Conservation (phyloP, 768 basidiomycete species). For the Lactarius hatsudake region DNA sequence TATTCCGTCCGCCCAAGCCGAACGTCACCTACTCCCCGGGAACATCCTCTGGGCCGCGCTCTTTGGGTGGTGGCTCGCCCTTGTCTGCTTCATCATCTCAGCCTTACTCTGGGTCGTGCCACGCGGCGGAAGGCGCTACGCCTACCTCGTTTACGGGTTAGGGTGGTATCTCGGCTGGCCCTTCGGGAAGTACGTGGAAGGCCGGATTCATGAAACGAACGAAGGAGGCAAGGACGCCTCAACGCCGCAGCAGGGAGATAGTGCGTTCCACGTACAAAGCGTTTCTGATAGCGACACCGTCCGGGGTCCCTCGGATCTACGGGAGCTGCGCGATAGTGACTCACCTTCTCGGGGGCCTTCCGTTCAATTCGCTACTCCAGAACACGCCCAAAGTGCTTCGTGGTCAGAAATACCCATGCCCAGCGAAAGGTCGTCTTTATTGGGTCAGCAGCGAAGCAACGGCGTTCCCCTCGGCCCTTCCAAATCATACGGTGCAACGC, state of each 20-base stretch:
- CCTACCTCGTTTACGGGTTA: constrained; percentile 83
- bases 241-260: constrained; percentile 39
- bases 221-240: constrained; percentile 40
- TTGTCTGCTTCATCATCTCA: constrained; percentile 66
- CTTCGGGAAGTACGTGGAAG: constrained; percentile 98
- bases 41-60: constrained; percentile 89
- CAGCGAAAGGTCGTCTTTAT: constrained; percentile 48
- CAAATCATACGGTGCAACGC: constrained; percentile 71
- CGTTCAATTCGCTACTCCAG: constrained; percentile 31
- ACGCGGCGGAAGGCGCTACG: constrained; percentile 78
- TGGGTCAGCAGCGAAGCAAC: constrained; percentile 39
- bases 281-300: constrained; percentile 40
- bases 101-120: constrained; percentile 70
- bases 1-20: constrained; percentile 88
- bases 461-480: constrained; percentile 40
- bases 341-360: neutral
- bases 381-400: constrained; percentile 48
- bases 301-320: constrained; percentile 30
- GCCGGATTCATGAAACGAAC: constrained; percentile 45
- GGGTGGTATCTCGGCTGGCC: constrained; percentile 99
- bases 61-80: constrained; percentile 93
- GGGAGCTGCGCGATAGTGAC: constrained; percentile 11
- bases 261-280: constrained; percentile 20
- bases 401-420: constrained; percentile 40
- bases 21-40: constrained; percentile 88